Percentiles rank a stretch among this genome's conserved stretches.
Evolutionary conservation across 805 yeast genomes (phyloP).

Genomic region (Candida maesae): DNA sequence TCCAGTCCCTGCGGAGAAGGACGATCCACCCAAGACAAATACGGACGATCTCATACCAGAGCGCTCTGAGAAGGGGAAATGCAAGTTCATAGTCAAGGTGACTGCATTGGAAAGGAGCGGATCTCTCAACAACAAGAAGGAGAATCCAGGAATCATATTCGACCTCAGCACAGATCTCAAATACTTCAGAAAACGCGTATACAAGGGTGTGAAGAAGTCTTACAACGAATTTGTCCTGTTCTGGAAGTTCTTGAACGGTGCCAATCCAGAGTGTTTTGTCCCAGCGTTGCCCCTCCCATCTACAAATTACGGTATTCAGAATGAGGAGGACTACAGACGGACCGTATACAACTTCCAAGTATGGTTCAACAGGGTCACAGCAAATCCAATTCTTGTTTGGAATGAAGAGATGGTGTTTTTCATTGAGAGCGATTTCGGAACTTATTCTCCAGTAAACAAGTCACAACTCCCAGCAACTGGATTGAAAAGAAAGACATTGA

Average conservation of each 20-base stretch:
- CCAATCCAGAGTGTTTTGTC: conserved; percentile 88
- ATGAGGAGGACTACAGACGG: conserved; percentile 70
- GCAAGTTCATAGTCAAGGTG: conserved; percentile 51
- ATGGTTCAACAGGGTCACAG: conserved; percentile 77
- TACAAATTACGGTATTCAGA: conserved; percentile 79
- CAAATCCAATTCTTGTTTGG: conserved; percentile 74
- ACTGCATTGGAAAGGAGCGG: conserved; percentile 68
- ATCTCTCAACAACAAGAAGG: conserved; percentile 47
- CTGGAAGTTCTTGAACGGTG: conserved; percentile 71
- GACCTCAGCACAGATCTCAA: conserved; percentile 70
- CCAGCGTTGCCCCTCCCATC: conserved; percentile 78
- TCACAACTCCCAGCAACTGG: conserved; percentile 76
- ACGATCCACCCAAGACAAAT: conserved; percentile 4
- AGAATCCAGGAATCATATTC: conserved; percentile 76
- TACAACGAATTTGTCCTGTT: conserved; percentile 72
- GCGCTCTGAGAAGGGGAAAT: conserved; percentile 28
- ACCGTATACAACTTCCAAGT: conserved; percentile 61
- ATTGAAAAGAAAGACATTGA: conserved; percentile 79
- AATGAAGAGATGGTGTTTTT: conserved; percentile 88
- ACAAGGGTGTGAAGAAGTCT: conserved; percentile 76
- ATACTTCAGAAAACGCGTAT: conserved; percentile 64
- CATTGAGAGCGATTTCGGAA: conserved; percentile 68
- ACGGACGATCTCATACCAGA: conserved; percentile 20
- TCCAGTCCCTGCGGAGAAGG: conserved; percentile 3
- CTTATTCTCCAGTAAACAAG: conserved; percentile 46